Base-by-base conservation (phyloP, 768 basidiomycete genomes). In the Mycena venus region DNA sequence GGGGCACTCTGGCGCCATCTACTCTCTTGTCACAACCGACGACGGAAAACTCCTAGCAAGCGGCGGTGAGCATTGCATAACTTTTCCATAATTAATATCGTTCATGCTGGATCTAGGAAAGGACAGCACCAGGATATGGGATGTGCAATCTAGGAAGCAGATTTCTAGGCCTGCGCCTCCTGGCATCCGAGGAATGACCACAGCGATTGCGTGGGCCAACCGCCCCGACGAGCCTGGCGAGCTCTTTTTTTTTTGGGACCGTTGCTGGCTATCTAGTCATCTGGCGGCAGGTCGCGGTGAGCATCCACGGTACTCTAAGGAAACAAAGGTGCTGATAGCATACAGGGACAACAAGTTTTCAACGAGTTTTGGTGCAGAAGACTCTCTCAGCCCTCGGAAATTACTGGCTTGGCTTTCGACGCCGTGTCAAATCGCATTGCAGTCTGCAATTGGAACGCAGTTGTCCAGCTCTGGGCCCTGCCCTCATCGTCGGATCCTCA, bases 21-120 rank as follows among this genome's bases (percentile, higher is more conserved):
- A 47, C n/a, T 59, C 12, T 34, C 29, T 72, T 11, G 55, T 10
- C 21, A 56, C 44, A 9, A 65, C 63, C 21, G 63, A 59, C 15
- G 70, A 72, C 32, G 70, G 70, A 5, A 58, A 49, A 21, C n/a
- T 65, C 3, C 42, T 66, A 1, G 70, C 70, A 5, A 72, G 70
- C 29, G 70, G 63, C n/a, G 70, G 70, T 66, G 11, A 63, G 61
- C n/a, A n/a, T 40, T 7, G 34, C n/a, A 17, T 23, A 19, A n/a
- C n/a, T 49, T 49, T 49, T 38, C 10, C 0, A 51, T 11, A 49
- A 25, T 5, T 1, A 31, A 29, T 23, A 42, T 34, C 27, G 32
- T 14, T 42, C 38, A 32, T 10, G 2, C 31, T 60, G 25, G 14
- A 31, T 34, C 10, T 23, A 70, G 69, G 69, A 19, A 40, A 31